Evolutionary conservation across 1,284 basidiomycete species (phyloP).

Genomic region (Melampsora americana): DNA sequence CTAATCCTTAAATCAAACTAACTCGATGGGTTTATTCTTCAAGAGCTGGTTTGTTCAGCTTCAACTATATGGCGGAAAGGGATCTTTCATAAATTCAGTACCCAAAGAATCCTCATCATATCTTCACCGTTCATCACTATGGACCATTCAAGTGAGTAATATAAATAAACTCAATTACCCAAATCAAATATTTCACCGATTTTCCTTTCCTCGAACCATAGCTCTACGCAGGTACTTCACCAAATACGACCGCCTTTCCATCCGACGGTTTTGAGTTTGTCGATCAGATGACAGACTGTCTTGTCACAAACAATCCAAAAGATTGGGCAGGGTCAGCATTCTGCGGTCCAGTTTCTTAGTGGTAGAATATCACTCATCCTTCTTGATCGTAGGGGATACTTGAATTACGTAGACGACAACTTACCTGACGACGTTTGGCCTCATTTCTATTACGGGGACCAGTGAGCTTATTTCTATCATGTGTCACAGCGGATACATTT

Average conservation of each 20-base stretch:
- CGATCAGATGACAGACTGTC: slow-evolving; percentile 18
- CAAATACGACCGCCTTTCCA: slow-evolving; percentile 27
- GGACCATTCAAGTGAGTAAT: no score
- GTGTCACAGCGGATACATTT: no score
- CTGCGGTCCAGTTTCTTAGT: neutral
- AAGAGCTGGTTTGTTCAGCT: slow-evolving; percentile 41
- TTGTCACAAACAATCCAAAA: slow-evolving; percentile 22
- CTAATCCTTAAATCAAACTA: no score
- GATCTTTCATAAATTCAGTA: slow-evolving; percentile 19
- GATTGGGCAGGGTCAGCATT: slow-evolving; percentile 9
- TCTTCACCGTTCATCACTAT: no score
- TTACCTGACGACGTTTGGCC: slow-evolving; percentile 20
- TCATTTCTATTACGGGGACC: slow-evolving; percentile 11
- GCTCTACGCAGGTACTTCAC: neutral
- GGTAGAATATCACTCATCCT: no score
- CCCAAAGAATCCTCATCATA: no score
- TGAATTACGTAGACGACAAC: slow-evolving; percentile 36
- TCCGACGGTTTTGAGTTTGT: slow-evolving; percentile 7
- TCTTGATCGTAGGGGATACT: slow-evolving; percentile 22
- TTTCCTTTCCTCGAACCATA: no score
- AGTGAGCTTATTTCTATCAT: slow-evolving; percentile 4
- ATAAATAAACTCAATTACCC: no score
- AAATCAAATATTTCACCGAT: no score
- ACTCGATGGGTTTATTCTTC: no score
- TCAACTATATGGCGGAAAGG: slow-evolving; percentile 23